Base-by-base conservation (phyloP, 2,329 filamentous ascomycete genomes). In the Bipolaris zeicola region DNA sequence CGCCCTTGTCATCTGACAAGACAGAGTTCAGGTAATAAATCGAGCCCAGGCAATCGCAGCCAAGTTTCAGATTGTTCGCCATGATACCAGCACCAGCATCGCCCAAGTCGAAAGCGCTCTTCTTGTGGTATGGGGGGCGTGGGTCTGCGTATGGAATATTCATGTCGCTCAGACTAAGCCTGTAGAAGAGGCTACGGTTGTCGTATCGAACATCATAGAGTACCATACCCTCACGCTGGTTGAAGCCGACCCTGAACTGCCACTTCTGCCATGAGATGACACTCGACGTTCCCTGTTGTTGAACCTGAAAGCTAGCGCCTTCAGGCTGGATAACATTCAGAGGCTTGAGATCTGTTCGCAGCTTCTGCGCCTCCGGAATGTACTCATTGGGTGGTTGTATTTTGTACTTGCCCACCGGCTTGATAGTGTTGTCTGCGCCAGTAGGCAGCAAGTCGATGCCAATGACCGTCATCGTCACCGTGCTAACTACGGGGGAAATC, bases 391-490 rank as follows among this genome's bases (percentile, higher is more conserved):
- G 77, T 49, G 84, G 83, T 63, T 82, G 78, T 1, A 85, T 78
- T 70, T 84, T 82, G 76, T 85, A 87, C 4, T 85, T 83, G 47
- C 80, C 77, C 0, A 84, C 78, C 2, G 82, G 80, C 57, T 82
- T 83, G 57, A 82, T 78, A 5, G 81, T 84, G 52, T 84, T 81
- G 69, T 89, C 88, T 5, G 79, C 81, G 2, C 89, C 89, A 3
- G 87, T 90, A 1, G 89, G 88, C 3, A 91, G 74, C 54, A 85
- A 80, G 67, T 92, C 89, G 61, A 92, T 88, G 10, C 89, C 84
- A 43, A 89, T 81, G 36, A 92, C 81, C 66, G 87, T 85, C 76
- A 85, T 83, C 1, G 81, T 85, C 38, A 82, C 81, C 0, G 82
- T 83, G 67, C 87, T 86, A 39, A 92, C 78, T 18, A 90, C 87